Evolutionary conservation across 176 grass and related monocot genomes (phyloP), one percentile per base, ranked within the genome.

Genomic region (Poa pratensis): DNA sequence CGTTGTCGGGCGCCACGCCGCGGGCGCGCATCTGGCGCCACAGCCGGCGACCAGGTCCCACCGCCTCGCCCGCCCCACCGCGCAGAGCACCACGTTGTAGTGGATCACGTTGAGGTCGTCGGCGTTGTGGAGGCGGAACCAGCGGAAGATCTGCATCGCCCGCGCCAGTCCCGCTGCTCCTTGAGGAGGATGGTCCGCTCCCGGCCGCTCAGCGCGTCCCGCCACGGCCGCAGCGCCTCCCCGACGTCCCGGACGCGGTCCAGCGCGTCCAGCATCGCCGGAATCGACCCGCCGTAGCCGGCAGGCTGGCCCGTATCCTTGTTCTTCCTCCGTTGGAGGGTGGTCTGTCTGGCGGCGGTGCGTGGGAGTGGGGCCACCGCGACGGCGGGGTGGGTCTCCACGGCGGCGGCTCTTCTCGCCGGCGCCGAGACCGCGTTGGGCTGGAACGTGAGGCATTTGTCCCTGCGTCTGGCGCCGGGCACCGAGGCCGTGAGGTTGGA

Each of bases 181-280:
- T 92, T 95, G 73, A 98, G 80, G 81, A 98, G 85, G 60, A 98
- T 90, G 48, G 95, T 97, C 82, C 77, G 88, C 82, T 95, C 95
- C 87, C 89, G 90, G 57, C 67, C 53, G 57, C 57, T 94, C 62
- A 98, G 75, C 5, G 39, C 90, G 49, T 78, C 90, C 81, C 85
- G 84, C 93, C 93, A 98, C 2, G 93, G 89, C 89, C 87, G 59
- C 10, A 98, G 87, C 17, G 96, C 93, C 81, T 90, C 91, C 20
- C 82, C 86, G 1, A 98, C 51, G 20, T 95, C 85, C 67, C 66
- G 48, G 63, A 76, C 49, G 61, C 23, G 58, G 54, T 92, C 89
- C 45, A 95, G 62, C 42, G 93, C 90, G 22, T 86, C 73, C 70
- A 98, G 74, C 75, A 98, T 92, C 48, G 73, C 86, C 6, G 87